Percentiles rank a stretch among this genome's conserved stretches.
Conservation (phyloP, 2,329 filamentous ascomycete genomes). For the Calonectria honghensis region DNA sequence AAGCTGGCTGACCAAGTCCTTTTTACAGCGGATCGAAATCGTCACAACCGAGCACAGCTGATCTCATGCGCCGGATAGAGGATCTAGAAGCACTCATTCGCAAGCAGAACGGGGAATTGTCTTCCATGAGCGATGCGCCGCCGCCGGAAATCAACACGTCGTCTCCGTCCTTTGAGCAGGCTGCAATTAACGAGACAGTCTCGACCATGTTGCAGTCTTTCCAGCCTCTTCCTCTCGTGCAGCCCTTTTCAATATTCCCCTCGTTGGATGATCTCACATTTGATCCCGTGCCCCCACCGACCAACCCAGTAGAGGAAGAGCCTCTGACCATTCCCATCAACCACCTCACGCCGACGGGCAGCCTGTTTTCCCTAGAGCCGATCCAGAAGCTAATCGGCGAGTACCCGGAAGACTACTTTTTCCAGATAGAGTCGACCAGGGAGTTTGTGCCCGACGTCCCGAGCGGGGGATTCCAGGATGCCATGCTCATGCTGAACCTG, state of each 20-base stretch:
- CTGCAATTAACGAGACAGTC: neutral
- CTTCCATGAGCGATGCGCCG: neutral
- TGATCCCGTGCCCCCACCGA: neutral
- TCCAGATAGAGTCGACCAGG: conserved; percentile 6
- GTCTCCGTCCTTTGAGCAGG: conserved; percentile 11
- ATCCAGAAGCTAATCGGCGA: conserved; percentile 14
- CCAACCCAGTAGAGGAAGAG: conserved; percentile 10
- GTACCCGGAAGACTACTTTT: conserved; percentile 20
- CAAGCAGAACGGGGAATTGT: neutral
- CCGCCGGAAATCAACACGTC: conserved; percentile 14
- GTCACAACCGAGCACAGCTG: conserved; percentile 1
- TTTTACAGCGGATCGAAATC: neutral
- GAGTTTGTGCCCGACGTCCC: conserved; percentile 12
- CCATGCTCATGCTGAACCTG: conserved; percentile 8
- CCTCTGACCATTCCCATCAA: conserved; percentile 27
- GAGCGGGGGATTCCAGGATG: conserved; percentile 12
- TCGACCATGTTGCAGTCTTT: conserved; percentile 9
- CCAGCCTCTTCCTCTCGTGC: neutral
- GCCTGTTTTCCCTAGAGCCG: neutral
- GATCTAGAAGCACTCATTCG: conserved; percentile 19
- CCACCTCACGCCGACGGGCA: conserved; percentile 3
- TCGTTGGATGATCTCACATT: conserved; percentile 8
- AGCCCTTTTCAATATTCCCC: conserved; percentile 9
- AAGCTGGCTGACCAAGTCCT: conserved; percentile 1
- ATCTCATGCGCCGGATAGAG: conserved; percentile 13